Conservation (phyloP, 768 basidiomycete species). For the Candolleomyces aberdarensis region DNA sequence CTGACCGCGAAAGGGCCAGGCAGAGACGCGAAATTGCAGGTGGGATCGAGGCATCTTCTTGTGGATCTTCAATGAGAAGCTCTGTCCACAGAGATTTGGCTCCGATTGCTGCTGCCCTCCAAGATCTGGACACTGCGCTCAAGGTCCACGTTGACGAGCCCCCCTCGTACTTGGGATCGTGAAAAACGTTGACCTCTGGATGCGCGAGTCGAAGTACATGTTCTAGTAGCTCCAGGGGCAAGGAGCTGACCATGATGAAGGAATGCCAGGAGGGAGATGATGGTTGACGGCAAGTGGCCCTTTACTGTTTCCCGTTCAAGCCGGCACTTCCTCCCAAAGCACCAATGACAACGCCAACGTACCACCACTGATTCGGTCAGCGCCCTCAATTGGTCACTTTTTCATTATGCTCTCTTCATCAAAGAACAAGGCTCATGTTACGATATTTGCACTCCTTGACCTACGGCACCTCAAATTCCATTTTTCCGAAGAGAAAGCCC, state of each 20-base stretch:
- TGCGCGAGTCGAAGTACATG: background rate
- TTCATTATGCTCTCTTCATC: too few relatives aligned
- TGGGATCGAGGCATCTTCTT: background rate
- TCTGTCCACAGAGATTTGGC: background rate
- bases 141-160: background rate
- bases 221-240: background rate
- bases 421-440: too few relatives aligned
- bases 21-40: background rate
- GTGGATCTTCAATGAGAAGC: background rate
- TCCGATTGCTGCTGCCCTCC: background rate
- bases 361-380: too few relatives aligned
- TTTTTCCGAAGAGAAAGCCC: too few relatives aligned
- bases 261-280: background rate
- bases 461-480: too few relatives aligned
- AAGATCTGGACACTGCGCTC: background rate
- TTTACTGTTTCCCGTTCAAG: too few relatives aligned
- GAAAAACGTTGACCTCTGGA: background rate
- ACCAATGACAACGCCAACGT: conserved; percentile 63
- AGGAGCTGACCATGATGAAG: background rate
- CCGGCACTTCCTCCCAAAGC: conserved; percentile 63
- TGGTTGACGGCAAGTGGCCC: background rate
- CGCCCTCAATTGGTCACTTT: too few relatives aligned
- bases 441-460: background rate
- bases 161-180: background rate
- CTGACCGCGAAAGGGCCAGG: background rate